Base-by-base conservation (phyloP, 2,329 filamentous ascomycete genomes). In the Xylaria polymorpha region DNA sequence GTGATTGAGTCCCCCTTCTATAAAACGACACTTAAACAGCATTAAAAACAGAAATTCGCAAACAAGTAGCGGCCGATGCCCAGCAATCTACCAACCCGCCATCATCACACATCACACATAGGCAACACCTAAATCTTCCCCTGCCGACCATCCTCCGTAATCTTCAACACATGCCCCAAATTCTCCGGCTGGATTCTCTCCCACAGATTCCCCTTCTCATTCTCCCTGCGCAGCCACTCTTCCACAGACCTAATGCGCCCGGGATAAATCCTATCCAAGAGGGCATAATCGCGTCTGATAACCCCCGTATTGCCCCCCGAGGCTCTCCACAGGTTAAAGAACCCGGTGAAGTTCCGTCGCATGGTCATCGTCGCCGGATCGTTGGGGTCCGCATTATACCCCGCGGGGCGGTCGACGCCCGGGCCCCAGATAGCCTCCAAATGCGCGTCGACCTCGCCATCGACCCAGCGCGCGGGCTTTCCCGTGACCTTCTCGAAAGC, bases 201-300 rank as follows among this genome's bases (percentile, higher is more conserved):
- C 77, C 78, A 81, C 4, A 81, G 68, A 1, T 66, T 67, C 1
- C 76, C 75, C 72, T 76, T 80, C 55, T 81, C 73, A 39, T 84
- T 78, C 71, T 83, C 80, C 8, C 71, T 73, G 3, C 75, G 69
- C 56, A 87, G 83, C 79, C 83, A 88, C 69, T 87, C 81, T 72
- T 85, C 84, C 0, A 80, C 83, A 41, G 77, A 83, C 73, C 75
- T 81, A 64, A 86, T 83, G n/a, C 86, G 78, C 1, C 73, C 73
- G 0, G 86, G 85, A 73, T 84, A 80, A 58, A 88, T 87, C 75
- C 84, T 80, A 72, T 87, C 85, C 50, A 88, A 74, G 20, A 87
- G 69, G 15, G 72, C 77, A 72, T 86, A 86, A 72, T 88, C 82
- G 59, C 85, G 79, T 67, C 75, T 74, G 1, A 86, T 71, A 5